Conservation (phyloP, 1,284 basidiomycete species). For the Trichosporon inkin region DNA sequence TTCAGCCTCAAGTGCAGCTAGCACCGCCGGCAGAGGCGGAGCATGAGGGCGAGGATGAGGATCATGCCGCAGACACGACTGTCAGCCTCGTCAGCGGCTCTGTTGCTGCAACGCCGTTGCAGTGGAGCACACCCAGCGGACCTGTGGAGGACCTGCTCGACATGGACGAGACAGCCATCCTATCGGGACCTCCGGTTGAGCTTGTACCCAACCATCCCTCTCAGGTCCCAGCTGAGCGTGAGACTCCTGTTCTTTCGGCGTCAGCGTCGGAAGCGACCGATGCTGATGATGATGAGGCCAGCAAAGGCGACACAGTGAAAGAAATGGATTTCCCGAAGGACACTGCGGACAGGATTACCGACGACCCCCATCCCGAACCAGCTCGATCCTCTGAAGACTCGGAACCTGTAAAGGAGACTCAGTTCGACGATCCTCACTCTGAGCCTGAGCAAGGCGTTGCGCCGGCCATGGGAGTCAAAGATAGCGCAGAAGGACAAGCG, state of each 20-base stretch:
- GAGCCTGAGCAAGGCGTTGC: neutral
- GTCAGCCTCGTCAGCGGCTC: neutral
- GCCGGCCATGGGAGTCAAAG: neutral
- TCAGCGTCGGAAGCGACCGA: neutral
- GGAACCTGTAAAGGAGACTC: neutral
- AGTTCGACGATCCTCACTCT: neutral
- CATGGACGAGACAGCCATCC: slow-evolving; percentile 6
- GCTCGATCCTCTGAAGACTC: neutral
- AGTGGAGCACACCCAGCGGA: neutral
- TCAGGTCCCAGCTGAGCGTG: neutral
- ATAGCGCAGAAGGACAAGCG: neutral
- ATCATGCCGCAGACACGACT: slow-evolving; percentile 3
- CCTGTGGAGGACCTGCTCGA: neutral
- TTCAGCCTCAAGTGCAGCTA: neutral
- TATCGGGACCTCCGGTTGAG: neutral
- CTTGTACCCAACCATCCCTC: neutral
- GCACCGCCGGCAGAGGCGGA: neutral
- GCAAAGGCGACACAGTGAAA: neutral
- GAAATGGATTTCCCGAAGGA: neutral
- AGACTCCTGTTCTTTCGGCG: no score
- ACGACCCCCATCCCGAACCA: neutral
- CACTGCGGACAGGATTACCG: neutral
- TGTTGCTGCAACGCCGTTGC: neutral
- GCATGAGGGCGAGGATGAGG: slow-evolving; percentile 10
- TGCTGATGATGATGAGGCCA: neutral